phyloP scores from a whole-genome alignment of 805 yeast genomes.

The Sugiyamaella lignohabitans region DNA sequence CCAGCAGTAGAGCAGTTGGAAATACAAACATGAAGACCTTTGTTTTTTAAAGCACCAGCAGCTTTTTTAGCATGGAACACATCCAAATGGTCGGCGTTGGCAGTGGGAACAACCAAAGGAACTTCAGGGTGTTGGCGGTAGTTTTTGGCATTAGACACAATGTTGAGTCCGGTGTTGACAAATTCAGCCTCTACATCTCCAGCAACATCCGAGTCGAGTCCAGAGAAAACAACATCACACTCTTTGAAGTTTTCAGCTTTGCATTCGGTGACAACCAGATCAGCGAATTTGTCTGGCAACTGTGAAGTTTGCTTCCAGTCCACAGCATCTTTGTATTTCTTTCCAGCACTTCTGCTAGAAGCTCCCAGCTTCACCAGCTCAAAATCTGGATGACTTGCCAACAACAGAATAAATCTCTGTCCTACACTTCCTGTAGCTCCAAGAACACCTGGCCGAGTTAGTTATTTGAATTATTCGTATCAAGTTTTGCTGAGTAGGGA shows the following conservation, averaged over 20 bases:
- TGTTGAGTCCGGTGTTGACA: slow-evolving; percentile 70
- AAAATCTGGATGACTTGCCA: slow-evolving; percentile 85
- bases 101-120: slow-evolving; percentile 92
- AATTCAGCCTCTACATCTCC: slow-evolving; percentile 87
- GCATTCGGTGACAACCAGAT: slow-evolving; percentile 70
- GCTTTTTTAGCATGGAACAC: slow-evolving; percentile 58
- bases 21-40: slow-evolving; percentile 85
- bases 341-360: slow-evolving; percentile 89
- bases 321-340: slow-evolving; percentile 74
- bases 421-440: slow-evolving; percentile 99
- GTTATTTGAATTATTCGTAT: neutral
- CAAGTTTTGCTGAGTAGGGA: too few relatives aligned
- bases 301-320: slow-evolving; percentile 90
- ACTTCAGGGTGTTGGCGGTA: slow-evolving; percentile 83
- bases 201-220: slow-evolving; percentile 87
- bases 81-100: slow-evolving; percentile 83
- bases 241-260: slow-evolving; percentile 67
- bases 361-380: slow-evolving; percentile 86
- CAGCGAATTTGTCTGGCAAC: slow-evolving; percentile 62
- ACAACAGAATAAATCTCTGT: slow-evolving; percentile 82
- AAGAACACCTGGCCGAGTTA: slow-evolving; percentile 61
- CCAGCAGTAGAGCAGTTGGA: slow-evolving; percentile 99
- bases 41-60: slow-evolving; percentile 42
- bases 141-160: slow-evolving; percentile 93
- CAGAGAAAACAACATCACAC: slow-evolving; percentile 93